Percentiles rank a stretch among this genome's conserved stretches.
Evolutionary conservation across 768 basidiomycete species (phyloP).

Genomic region (Ephemerocybe angulata): DNA sequence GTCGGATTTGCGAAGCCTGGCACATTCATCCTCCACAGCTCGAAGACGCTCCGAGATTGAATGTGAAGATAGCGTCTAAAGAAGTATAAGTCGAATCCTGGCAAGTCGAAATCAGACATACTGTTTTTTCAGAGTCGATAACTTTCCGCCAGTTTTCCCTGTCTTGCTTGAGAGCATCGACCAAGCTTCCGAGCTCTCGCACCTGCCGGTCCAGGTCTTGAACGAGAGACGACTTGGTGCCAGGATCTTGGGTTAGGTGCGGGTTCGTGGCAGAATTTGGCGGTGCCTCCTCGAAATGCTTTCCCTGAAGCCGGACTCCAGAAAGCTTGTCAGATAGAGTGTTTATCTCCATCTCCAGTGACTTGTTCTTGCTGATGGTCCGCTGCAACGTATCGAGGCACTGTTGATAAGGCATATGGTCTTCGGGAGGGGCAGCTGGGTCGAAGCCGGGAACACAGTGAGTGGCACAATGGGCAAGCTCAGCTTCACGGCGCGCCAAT

Average conservation of each 20-base stretch:
- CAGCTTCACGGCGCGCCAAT: conserved; percentile 54
- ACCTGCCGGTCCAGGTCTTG: conserved; percentile 34
- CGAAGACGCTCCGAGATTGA: conserved; percentile 6
- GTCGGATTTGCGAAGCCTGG: conserved; percentile 1
- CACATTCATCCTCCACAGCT: conserved; percentile 31
- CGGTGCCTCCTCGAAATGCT: too few species aligned
- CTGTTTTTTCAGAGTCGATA: conserved; percentile 1
- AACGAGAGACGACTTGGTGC: too few species aligned
- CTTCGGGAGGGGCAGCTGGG: background rate
- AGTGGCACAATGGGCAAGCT: conserved; percentile 39
- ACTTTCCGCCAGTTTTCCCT: conserved; percentile 16
- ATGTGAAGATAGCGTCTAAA: background rate
- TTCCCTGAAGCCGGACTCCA: background rate
- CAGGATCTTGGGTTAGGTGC: background rate
- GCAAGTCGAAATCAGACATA: background rate
- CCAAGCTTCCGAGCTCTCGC: conserved; percentile 26
- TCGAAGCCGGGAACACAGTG: conserved; percentile 1
- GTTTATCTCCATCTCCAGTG: conserved; percentile 43
- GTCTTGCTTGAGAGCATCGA: conserved; percentile 37
- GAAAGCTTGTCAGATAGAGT: conserved; percentile 25
- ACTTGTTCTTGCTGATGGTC: conserved; percentile 37
- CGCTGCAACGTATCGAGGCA: conserved; percentile 36
- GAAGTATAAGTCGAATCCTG: background rate
- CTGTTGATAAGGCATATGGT: conserved; percentile 32
- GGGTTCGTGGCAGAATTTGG: background rate